These are phyloP conservation scores for Geranium brycei DNA, from an alignment of 345 rosid species.

Conservation along the genomic window DNA sequence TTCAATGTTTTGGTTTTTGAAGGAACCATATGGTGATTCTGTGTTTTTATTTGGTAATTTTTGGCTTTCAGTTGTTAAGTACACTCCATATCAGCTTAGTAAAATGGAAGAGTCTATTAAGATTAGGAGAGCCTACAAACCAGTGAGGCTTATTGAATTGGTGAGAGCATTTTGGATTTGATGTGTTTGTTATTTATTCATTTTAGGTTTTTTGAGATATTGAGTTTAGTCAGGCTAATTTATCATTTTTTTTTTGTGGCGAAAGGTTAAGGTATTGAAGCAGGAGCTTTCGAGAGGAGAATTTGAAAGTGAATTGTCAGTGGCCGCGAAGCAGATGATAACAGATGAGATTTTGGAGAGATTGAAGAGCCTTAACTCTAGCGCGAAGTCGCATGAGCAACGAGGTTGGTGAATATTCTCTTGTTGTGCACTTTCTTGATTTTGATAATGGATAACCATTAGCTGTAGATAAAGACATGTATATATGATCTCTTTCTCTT, in stretches of 20 bases:
- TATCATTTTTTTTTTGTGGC: conserved; percentile 3
- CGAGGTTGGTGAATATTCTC: conserved; percentile 30
- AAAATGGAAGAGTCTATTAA: conserved; percentile 77
- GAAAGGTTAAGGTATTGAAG: conserved; percentile 53
- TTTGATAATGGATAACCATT: too few species aligned
- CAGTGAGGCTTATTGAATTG: conserved; percentile 46
- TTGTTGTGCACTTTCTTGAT: background rate
- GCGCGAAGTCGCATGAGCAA: conserved; percentile 29
- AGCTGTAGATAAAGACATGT: background rate
- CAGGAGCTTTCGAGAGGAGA: conserved; percentile 28
- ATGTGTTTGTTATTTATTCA: too few species aligned
- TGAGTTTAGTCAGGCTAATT: conserved; percentile 1
- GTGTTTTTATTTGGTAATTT: background rate
- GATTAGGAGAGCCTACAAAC: conserved; percentile 68
- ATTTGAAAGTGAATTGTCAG: conserved; percentile 33
- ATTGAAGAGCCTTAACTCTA: conserved; percentile 32
- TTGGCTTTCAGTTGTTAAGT: conserved; percentile 37
- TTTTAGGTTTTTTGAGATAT: background rate
- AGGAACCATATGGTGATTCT: background rate
- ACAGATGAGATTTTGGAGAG: conserved; percentile 57
- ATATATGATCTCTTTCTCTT: too few species aligned
- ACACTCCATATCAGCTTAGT: conserved; percentile 72
- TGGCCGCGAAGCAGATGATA: conserved; percentile 39
- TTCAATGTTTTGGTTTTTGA: background rate
- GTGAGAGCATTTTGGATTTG: conserved; percentile 14